Conservation (phyloP, 2,329 filamentous ascomycete species). For the Lachnellula suecica region DNA sequence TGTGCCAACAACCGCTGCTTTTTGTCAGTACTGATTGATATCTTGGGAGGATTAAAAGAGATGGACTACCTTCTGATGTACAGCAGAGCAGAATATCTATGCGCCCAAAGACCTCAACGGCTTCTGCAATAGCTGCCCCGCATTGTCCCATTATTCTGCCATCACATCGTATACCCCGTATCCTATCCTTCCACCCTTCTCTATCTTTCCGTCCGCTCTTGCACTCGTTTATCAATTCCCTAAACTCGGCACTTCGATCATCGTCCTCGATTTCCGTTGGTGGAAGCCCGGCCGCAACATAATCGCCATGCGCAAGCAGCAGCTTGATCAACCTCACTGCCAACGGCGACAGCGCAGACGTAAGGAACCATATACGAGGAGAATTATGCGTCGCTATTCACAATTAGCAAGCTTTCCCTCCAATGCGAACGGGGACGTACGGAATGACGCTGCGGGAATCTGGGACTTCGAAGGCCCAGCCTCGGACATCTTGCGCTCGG, state of each 20-base stretch:
- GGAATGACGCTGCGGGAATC: conserved; percentile 30
- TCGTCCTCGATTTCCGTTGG: conserved; percentile 77
- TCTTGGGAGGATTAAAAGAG: not conserved
- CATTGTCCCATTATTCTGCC: conserved; percentile 43
- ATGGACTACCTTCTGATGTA: conserved; percentile 70
- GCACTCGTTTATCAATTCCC: conserved; percentile 72
- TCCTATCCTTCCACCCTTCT: conserved; percentile 78
- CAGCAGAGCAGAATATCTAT: conserved; percentile 91
- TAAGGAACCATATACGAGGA: conserved; percentile 91
- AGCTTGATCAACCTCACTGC: conserved; percentile 79
- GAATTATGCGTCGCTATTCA: conserved; percentile 58
- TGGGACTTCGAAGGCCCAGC: conserved; percentile 36
- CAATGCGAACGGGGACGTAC: conserved; percentile 16
- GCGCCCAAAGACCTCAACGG: conserved; percentile 77
- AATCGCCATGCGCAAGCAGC: conserved; percentile 87
- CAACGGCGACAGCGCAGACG: conserved; percentile 80
- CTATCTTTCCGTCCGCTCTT: conserved; percentile 61
- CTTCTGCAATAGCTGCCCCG: conserved; percentile 78
- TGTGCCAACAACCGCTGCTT: conserved; percentile 76
- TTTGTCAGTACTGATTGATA: not conserved
- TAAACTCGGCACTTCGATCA: conserved; percentile 74
- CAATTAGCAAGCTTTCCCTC: conserved; percentile 9
- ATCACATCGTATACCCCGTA: conserved; percentile 65
- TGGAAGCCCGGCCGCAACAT: conserved; percentile 80
- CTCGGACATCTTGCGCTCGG: conserved; percentile 47